Evolutionary conservation across 2,329 filamentous ascomycete species (phyloP).

Genomic region (Ascochyta lentis): DNA sequence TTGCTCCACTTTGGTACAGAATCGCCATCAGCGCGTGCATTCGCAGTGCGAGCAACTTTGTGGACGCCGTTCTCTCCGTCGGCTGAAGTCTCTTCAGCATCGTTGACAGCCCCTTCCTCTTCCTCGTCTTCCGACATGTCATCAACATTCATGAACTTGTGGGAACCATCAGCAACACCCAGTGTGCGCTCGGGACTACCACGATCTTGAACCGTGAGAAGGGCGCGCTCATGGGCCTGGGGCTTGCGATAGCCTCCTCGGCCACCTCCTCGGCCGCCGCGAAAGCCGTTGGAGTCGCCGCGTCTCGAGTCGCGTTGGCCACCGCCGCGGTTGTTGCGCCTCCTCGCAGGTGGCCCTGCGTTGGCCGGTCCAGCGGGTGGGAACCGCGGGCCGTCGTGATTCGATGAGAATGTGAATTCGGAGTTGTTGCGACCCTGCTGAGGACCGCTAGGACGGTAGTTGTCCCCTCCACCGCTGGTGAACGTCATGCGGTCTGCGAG

Average conservation of each 20-base stretch:
- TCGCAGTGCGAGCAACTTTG: constrained; percentile 33
- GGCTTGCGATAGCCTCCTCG: constrained; percentile 31
- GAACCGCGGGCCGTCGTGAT: constrained; percentile 38
- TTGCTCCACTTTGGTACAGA: constrained; percentile 86
- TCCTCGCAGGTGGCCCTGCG: constrained; percentile 20
- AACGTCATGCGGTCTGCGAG: constrained; percentile 42
- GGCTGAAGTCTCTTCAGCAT: constrained; percentile 26
- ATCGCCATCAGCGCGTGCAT: constrained; percentile 37
- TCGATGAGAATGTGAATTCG: constrained; percentile 46
- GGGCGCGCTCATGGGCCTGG: constrained; percentile 53
- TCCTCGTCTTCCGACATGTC: constrained; percentile 51
- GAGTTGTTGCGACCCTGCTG: constrained; percentile 22
- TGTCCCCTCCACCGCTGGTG: constrained; percentile 33
- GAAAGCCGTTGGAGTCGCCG: constrained; percentile 24
- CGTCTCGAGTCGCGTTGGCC: constrained; percentile 28
- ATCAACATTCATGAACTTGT: constrained; percentile 50
- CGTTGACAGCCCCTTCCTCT: constrained; percentile 42
- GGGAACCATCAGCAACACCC: constrained; percentile 51
- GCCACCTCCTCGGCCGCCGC: constrained; percentile 18
- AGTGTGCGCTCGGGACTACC: constrained; percentile 54
- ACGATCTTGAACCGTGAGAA: constrained; percentile 52
- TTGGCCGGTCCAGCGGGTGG: constrained; percentile 35
- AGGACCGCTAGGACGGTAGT: constrained; percentile 34
- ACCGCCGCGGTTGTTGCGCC: constrained; percentile 28
- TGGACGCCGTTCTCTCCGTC: constrained; percentile 29